Percentiles rank a stretch among this genome's conserved stretches.
phyloP scores from a whole-genome alignment of 1,139 yeast species.

The Pichia sp. region DNA sequence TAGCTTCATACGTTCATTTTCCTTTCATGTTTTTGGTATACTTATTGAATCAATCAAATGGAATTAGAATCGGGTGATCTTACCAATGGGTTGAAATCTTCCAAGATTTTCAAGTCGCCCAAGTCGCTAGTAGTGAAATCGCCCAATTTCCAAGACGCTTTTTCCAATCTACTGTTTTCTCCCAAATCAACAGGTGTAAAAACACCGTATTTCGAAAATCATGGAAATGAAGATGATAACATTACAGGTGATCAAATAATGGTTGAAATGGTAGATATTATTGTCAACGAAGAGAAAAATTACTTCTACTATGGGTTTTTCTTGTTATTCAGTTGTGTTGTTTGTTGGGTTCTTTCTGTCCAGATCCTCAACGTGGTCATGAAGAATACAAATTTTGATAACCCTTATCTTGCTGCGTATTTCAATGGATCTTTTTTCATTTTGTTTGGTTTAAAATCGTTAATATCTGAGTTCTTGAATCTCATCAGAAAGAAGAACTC shows the following conservation, averaged over 20 bases:
- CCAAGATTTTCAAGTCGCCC: no score
- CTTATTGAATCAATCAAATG: no score
- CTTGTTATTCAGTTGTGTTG: conserved; percentile 33
- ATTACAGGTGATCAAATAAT: conserved; percentile 15
- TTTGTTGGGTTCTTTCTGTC: conserved; percentile 41
- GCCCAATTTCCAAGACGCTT: no score
- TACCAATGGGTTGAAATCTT: no score
- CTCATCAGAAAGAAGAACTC: neutral
- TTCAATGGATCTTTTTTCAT: conserved; percentile 39
- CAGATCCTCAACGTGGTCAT: conserved; percentile 42
- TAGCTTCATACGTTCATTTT: no score
- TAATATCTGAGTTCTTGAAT: neutral
- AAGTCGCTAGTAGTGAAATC: no score
- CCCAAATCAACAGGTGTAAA: no score
- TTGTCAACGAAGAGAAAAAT: conserved; percentile 36
- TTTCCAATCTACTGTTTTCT: no score
- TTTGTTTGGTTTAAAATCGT: conserved; percentile 28
- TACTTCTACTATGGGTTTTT: conserved; percentile 37
- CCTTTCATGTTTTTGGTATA: no score
- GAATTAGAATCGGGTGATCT: no score
- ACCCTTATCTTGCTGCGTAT: conserved; percentile 40
- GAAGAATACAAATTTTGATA: conserved; percentile 39
- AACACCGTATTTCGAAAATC: no score
- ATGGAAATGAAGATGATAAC: no score
- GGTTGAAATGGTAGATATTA: conserved; percentile 35